Evolutionary conservation across 371 early-diverging fungal genomes (phyloP), one percentile per base, ranked within the genome.

Genomic region (Apophysomyces trapeziformis): DNA sequence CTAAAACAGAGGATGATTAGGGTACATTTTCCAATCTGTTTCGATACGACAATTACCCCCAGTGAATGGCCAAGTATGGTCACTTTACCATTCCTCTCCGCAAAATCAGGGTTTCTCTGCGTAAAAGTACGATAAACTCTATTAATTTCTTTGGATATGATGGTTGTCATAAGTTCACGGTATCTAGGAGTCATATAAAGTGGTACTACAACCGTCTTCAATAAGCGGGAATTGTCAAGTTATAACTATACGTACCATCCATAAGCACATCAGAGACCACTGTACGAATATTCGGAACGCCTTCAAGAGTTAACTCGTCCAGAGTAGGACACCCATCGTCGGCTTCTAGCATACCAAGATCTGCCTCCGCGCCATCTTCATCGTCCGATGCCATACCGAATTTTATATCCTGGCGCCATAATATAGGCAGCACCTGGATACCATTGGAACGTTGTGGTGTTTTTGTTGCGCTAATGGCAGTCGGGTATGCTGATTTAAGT

Each of bases 401-500:
- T 11, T 82, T 74, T 18, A 94, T 89, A 64, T 90, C 85, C 11
- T 91, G 88, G 46, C 94, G 81, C 95, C 95, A 95, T 59, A 91
- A 83, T 16, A 95, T 87, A 11, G 95, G 95, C 9, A 95, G 73
- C 1, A 95, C 87, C 70, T 93, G 93, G 4, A 95, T 87, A n/a
- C 93, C 88, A 70, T 87, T 79, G 7, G 72, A 46, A 21, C 74
- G 69, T 41, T 73, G 68, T 1, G 78, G 57, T 47, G 63, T 77
- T 7, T 68, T 56, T 1, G 74, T 70, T 14, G 79, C 58, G 26
- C 68, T 67, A 2, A 72, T 64, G 8, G 70, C 64, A n/a, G 73
- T 72, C 0, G 84, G 69, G 62, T 81, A 85, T 2, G 80, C 79
- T 0, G 83, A 77, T 65, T 90, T 92, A 45, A 94, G 74, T 0